A percentile compares a stretch with the other conserved stretches of the same genome.
These are phyloP conservation scores for Chytriomyces confervae DNA, from an alignment of 192 early-diverging fungal genomes.

Conservation along the genomic window DNA sequence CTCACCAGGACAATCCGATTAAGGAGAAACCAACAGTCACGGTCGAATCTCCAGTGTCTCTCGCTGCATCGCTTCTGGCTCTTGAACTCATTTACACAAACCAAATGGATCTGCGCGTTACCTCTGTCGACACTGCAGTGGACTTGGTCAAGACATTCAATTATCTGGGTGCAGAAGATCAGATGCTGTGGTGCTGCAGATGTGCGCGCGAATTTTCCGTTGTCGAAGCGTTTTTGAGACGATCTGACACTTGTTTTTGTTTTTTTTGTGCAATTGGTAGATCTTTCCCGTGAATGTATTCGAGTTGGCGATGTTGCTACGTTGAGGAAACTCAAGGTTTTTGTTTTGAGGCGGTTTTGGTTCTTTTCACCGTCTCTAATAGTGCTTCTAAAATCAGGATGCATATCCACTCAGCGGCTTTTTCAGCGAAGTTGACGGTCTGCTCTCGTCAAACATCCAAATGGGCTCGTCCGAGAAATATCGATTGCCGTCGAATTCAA, in stretches of 20 bases:
- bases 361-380: no score
- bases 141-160: constrained; percentile 12
- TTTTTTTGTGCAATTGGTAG: not conserved
- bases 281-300: constrained; percentile 25
- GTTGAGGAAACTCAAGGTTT: not conserved
- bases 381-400: not conserved
- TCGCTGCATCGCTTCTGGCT: not conserved
- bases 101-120: not conserved
- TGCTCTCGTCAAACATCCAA: constrained; percentile 19
- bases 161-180: constrained; percentile 17
- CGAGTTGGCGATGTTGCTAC: not conserved
- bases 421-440: constrained; percentile 17
- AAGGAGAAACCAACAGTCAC: not conserved
- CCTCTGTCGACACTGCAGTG: not conserved
- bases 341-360: no score
- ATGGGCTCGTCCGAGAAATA: not conserved
- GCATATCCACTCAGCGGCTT: constrained; percentile 10
- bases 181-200: constrained; percentile 9
- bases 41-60: not conserved
- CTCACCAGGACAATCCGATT: not conserved
- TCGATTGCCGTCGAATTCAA: constrained; percentile 22
- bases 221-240: not conserved
- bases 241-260: not conserved
- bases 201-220: constrained; percentile 5
- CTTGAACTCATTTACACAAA: constrained; percentile 29